phyloP scores from a whole-genome alignment of 2,329 filamentous ascomycete species.

The Aspergillus hortae region DNA sequence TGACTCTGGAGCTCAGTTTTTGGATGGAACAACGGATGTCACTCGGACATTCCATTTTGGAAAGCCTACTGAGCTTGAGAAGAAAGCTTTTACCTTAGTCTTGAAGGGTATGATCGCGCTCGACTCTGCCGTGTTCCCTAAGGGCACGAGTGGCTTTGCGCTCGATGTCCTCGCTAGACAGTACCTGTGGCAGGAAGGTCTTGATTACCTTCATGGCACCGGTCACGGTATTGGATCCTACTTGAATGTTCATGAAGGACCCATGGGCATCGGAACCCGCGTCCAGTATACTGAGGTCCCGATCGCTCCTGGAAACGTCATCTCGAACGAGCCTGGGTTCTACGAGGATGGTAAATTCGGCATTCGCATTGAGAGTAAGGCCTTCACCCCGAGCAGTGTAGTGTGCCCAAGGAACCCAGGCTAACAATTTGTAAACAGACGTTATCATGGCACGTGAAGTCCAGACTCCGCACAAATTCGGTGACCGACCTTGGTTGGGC shows the following conservation, averaged over 20 bases:
- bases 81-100: slow-evolving; percentile 86
- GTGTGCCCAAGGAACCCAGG: slow-evolving; percentile 2
- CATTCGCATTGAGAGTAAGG: slow-evolving; percentile 81
- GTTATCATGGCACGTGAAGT: slow-evolving; percentile 86
- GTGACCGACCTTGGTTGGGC: slow-evolving; percentile 88
- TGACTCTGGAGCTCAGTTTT: slow-evolving; percentile 94
- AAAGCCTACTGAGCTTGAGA: slow-evolving; percentile 75
- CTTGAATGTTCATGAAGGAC: slow-evolving; percentile 95
- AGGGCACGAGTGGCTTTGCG: slow-evolving; percentile 90
- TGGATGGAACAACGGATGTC: slow-evolving; percentile 93
- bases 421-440: slow-evolving; percentile 43
- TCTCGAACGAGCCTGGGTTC: slow-evolving; percentile 94
- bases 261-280: slow-evolving; percentile 90
- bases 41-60: slow-evolving; percentile 93
- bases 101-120: slow-evolving; percentile 91
- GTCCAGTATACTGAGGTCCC: slow-evolving; percentile 89
- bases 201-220: slow-evolving; percentile 95
- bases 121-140: slow-evolving; percentile 83
- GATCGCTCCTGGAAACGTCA: slow-evolving; percentile 84
- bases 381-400: neutral
- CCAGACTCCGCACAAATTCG: slow-evolving; percentile 82
- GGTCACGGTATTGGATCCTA: slow-evolving; percentile 94
- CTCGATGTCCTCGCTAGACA: slow-evolving; percentile 86
- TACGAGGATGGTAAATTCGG: slow-evolving; percentile 95
- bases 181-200: slow-evolving; percentile 84